A percentile compares a stretch with the other conserved stretches of the same genome.
Evolutionary conservation across 768 basidiomycete species (phyloP).

Genomic region (Boletus edulis): DNA sequence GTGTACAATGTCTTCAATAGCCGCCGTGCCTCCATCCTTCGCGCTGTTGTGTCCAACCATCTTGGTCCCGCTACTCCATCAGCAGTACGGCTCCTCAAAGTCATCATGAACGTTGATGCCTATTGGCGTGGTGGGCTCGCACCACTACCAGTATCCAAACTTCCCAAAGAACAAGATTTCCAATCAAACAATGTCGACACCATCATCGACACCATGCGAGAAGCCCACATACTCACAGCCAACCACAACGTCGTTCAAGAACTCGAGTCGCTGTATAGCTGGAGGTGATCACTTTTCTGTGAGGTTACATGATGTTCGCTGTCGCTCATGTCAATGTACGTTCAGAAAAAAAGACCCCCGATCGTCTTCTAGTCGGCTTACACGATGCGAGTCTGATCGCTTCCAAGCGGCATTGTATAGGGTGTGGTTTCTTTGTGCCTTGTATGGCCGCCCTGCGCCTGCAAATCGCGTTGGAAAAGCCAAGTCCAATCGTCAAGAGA

Average conservation of each 20-base stretch:
- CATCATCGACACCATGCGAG: conserved; percentile 14
- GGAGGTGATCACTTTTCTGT: conserved; percentile 13
- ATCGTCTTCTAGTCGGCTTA: conserved; percentile 30
- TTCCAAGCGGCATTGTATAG: conserved; percentile 32
- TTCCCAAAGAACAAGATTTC: conserved; percentile 14
- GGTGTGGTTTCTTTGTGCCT: conserved; percentile 19
- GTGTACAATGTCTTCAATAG: conserved; percentile 13
- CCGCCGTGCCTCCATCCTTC: conserved; percentile 9
- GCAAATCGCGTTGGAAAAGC: conserved; percentile 6
- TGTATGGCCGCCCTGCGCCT: conserved; percentile 14
- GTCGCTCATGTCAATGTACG: not conserved
- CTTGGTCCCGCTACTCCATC: conserved; percentile 5
- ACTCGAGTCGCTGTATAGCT: conserved; percentile 18
- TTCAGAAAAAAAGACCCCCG: conserved; percentile 37
- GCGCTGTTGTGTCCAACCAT: conserved; percentile 15
- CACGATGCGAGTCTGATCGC: conserved; percentile 30
- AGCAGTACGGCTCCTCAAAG: conserved; percentile 18
- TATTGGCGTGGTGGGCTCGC: conserved; percentile 19
- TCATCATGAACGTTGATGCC: conserved; percentile 8
- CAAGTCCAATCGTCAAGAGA: conserved; percentile 9
- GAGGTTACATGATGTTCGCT: not conserved
- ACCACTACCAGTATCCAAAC: conserved; percentile 4
- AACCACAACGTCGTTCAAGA: conserved; percentile 16
- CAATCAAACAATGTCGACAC: not conserved
- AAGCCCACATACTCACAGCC: conserved; percentile 10